Evolutionary conservation across 2,329 filamentous ascomycete species (phyloP), one percentile per base, ranked within the genome.

Genomic region (Ceratocystis ficicola): DNA sequence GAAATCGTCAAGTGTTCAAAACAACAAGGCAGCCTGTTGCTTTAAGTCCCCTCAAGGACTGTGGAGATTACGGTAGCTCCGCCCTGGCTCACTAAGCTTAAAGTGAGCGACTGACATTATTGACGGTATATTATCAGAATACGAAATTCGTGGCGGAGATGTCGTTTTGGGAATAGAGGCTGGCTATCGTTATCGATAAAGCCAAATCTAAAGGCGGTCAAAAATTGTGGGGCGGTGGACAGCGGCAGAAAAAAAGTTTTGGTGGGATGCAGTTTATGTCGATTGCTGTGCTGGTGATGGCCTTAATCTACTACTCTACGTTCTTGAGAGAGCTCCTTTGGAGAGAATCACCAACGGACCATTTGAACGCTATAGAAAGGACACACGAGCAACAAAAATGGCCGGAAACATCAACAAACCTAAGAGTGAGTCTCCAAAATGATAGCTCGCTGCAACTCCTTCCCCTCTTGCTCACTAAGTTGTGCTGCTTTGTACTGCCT

Each of bases 351-450:
- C 32, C 7, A 2, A 59, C n/a, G 25, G 28, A 59, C 55, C 55
- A n/a, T n/a, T 36, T 46, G 22, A 15, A 64, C 10, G 36, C 46
- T 60, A 41, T 12, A 48, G 28, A 36, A 55, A 12, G 44, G 4
- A 67, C 44, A 67, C 32, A 63, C 15, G 25, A 41, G 44, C 36
- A 17, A 10, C 28, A 25, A 74, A 69, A 69, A 83, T 83, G 80
- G 80, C 79, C 65, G 80, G 80, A 68, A 76, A 79, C 72, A 78
- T 83, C 63, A 83, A 77, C 70, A 83, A 82, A 68, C 80, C 80
- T 30, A 80, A 78, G 73, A 82, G 80, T 82, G 70, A 70, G 79
- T 74, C 30, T 41, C 12, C 36, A 41, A 41, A 41, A 41, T 41
- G 36, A 15, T 41, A 12, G 36, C 36, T 6, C 7, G 12, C 28